Percentiles rank a stretch among this genome's conserved stretches.
Conservation (phyloP, 2,329 filamentous ascomycete genomes). For the Hymenoscyphus salicellus region DNA sequence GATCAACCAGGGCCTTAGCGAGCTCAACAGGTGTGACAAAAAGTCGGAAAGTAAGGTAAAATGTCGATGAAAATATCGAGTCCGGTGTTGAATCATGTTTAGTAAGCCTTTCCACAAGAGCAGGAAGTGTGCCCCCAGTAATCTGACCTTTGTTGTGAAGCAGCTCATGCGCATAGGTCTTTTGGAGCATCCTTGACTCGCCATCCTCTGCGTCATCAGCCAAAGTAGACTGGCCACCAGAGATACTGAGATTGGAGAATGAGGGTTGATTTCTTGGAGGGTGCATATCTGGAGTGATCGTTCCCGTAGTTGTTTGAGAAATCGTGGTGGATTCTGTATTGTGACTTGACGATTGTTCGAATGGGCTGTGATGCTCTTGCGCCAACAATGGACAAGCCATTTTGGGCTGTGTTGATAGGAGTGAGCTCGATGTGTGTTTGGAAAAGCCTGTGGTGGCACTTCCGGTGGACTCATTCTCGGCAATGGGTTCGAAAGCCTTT, state of each 20-base stretch:
- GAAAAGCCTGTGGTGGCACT: conserved; percentile 40
- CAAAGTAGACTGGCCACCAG: conserved; percentile 60
- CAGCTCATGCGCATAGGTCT: conserved; percentile 86
- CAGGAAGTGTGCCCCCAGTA: conserved; percentile 85
- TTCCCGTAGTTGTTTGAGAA: conserved; percentile 80
- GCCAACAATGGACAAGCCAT: conserved; percentile 50
- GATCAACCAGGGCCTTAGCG: conserved; percentile 77
- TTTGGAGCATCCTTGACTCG: conserved; percentile 82
- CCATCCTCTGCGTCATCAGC: conserved; percentile 75
- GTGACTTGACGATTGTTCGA: conserved; percentile 44
- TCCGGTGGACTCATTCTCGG: conserved; percentile 20
- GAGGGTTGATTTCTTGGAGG: conserved; percentile 51
- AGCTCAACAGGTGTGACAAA: conserved; percentile 82
- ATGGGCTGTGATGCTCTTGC: conserved; percentile 49
- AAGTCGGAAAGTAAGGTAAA: conserved; percentile 92
- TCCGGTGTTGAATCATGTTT: conserved; percentile 91
- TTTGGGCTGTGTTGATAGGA: conserved; percentile 56
- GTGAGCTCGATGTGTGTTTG: too few relatives aligned
- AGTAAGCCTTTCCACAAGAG: conserved; percentile 90
- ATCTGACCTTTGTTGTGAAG: conserved; percentile 92
- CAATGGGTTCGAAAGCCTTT: too few relatives aligned
- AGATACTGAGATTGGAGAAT: conserved; percentile 64
- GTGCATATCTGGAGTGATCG: conserved; percentile 73
- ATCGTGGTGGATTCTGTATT: conserved; percentile 70
- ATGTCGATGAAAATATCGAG: conserved; percentile 85